Evolutionary conservation across 805 yeast genomes (phyloP).

Genomic region (Myxozyma neotropica): DNA sequence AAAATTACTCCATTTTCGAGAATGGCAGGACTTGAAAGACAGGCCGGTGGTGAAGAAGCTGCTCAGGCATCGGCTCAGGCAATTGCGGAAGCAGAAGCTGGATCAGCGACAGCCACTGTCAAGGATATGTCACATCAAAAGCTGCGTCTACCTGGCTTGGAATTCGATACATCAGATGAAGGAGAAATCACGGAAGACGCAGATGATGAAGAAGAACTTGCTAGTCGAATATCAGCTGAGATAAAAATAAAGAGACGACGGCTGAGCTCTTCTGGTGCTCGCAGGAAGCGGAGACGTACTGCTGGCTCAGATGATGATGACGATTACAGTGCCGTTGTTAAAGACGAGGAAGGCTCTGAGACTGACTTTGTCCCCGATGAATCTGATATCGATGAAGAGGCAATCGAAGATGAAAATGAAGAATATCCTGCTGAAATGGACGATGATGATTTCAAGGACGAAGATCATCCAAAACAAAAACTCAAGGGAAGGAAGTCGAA

Average conservation of each 20-base stretch:
- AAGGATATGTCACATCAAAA: constrained; percentile 28
- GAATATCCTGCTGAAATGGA: constrained; percentile 38
- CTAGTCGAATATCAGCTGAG: not conserved
- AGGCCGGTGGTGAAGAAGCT: constrained; percentile 36
- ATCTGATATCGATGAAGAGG: constrained; percentile 14
- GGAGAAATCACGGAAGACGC: constrained; percentile 39
- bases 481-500: not conserved
- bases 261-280: not conserved
- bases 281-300: not conserved
- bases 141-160: constrained; percentile 32
- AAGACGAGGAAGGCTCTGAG: constrained; percentile 19
- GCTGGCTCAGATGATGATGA: constrained; percentile 14
- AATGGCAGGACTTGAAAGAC: constrained; percentile 56
- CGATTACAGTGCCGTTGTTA: not conserved
- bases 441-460: constrained; percentile 33
- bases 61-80: constrained; percentile 19
- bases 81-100: constrained; percentile 5
- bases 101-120: not conserved
- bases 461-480: not conserved
- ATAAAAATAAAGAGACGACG: constrained; percentile 12
- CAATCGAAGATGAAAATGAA: constrained; percentile 12
- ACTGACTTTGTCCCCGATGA: constrained; percentile 21
- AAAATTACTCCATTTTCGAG: constrained; percentile 91
- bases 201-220: constrained; percentile 31
- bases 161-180: constrained; percentile 33